These are phyloP conservation scores for Penicillium subrubescens DNA, from an alignment of 495 filamentous ascomycete genomes.

Conservation along the genomic window DNA sequence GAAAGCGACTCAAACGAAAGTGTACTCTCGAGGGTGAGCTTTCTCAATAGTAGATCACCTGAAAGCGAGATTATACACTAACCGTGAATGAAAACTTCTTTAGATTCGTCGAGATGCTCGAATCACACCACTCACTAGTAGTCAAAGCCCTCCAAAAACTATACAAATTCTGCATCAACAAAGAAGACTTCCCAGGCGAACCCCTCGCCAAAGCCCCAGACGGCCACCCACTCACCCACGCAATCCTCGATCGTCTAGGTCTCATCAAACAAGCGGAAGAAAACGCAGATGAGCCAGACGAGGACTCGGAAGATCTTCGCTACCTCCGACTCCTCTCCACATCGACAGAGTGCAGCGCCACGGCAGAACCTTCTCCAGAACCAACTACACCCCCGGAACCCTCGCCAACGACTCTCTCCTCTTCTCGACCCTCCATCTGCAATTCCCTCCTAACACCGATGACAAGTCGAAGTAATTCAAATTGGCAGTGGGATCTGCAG, in stretches of 20 bases:
- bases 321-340: constrained; percentile 43
- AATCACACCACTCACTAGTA: constrained; percentile 48
- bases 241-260: constrained; percentile 49
- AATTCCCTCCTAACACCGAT: constrained; percentile 25
- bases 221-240: constrained; percentile 48
- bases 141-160: constrained; percentile 49
- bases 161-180: constrained; percentile 47
- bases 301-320: constrained; percentile 43
- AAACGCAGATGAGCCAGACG: constrained; percentile 39
- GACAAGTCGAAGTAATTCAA: constrained; percentile 21
- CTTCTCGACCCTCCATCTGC: constrained; percentile 17
- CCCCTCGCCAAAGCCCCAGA: constrained; percentile 44
- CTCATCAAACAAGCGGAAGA: constrained; percentile 54
- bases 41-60: background rate
- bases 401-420: constrained; percentile 21
- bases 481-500: constrained; percentile 43
- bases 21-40: constrained; percentile 50
- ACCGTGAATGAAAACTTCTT: background rate
- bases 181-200: constrained; percentile 51
- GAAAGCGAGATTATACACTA: background rate
- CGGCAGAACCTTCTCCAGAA: constrained; percentile 46
- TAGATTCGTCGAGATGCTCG: constrained; percentile 53
- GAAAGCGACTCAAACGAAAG: constrained; percentile 51
- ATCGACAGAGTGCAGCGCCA: constrained; percentile 45
- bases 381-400: constrained; percentile 43